A percentile compares a stretch with the other conserved stretches of the same genome.
Evolutionary conservation across 257 asterid genomes (phyloP).

Genomic region (Coffea eugenioides): DNA sequence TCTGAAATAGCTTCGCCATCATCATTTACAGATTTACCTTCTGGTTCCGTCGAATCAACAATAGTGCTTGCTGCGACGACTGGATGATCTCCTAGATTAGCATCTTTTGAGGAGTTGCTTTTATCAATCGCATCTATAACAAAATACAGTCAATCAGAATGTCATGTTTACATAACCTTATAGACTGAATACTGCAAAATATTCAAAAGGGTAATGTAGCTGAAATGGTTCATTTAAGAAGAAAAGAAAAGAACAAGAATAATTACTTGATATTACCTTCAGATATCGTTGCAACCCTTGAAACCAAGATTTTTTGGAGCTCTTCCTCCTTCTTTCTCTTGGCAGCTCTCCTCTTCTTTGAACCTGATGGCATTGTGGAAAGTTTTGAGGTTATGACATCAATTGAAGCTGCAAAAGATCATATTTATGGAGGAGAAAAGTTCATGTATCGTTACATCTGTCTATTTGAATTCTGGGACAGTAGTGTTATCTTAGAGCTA

Average conservation of each 20-base stretch:
- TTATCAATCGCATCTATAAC: background rate
- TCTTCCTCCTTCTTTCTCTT: background rate
- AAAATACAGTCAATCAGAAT: background rate
- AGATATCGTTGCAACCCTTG: background rate
- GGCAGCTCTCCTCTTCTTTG: constrained; percentile 27
- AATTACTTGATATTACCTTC: background rate
- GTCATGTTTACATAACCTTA: too few relatives aligned
- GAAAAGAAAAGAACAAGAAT: background rate
- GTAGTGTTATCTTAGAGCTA: background rate
- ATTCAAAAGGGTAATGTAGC: background rate
- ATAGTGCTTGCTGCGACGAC: background rate
- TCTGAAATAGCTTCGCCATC: too few relatives aligned
- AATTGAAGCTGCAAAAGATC: background rate
- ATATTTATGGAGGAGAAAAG: background rate
- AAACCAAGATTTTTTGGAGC: background rate
- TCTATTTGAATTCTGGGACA: background rate
- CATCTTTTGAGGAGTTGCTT: background rate
- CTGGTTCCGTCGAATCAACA: background rate
- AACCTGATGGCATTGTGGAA: constrained; percentile 25
- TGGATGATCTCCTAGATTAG: background rate
- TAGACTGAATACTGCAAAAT: background rate
- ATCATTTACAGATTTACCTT: background rate
- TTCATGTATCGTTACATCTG: background rate
- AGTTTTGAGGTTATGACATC: background rate
- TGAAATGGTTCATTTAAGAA: background rate